Base-by-base conservation (phyloP, 2,329 filamentous ascomycete genomes). In the Botrytis galanthina region DNA sequence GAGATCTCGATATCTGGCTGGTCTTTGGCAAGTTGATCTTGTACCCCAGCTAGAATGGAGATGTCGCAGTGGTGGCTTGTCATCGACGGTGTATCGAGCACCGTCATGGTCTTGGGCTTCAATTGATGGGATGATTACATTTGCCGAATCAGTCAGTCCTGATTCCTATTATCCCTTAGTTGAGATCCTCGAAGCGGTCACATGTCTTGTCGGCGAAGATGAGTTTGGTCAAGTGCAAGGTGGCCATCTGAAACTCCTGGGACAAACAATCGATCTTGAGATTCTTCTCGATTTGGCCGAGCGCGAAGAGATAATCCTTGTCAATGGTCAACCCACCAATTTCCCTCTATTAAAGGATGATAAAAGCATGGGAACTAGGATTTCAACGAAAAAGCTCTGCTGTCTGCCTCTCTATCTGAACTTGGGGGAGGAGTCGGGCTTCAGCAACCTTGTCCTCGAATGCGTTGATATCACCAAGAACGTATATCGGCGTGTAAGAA, bases 341-440 rank as follows among this genome's bases (percentile, higher is more conserved):
- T n/a, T n/a, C n/a, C n/a, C n/a, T n/a, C n/a, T n/a, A 42, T 18
- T 4, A 42, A 16, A 42, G 42, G 5, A 44, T 44, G 1, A 7
- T 20, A 0, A 1, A 9, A 29, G 22, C 20, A 60, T 26, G 9
- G 1, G 18, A 14, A 12, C 7, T 37, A 3, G 10, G 18, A 8
- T 1, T 35, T 22, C 32, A 35, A 37, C 4, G 4, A 60, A 37
- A 0, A 0, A 60, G 5, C 1, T 60, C 0, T 7, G 1, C 20
- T 60, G 32, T 37, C 0, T 60, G 57, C 57, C 32, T 60, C 9
- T 37, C 35, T 0, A 60, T n/a, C n/a, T n/a, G n/a, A n/a, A n/a
- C n/a, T n/a, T n/a, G n/a, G n/a, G n/a, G n/a, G n/a, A n/a, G n/a
- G n/a, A n/a, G n/a, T n/a, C n/a, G n/a, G n/a, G n/a, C n/a, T n/a